Conservation (phyloP, 257 asterid genomes). For the Misopates orontium region DNA sequence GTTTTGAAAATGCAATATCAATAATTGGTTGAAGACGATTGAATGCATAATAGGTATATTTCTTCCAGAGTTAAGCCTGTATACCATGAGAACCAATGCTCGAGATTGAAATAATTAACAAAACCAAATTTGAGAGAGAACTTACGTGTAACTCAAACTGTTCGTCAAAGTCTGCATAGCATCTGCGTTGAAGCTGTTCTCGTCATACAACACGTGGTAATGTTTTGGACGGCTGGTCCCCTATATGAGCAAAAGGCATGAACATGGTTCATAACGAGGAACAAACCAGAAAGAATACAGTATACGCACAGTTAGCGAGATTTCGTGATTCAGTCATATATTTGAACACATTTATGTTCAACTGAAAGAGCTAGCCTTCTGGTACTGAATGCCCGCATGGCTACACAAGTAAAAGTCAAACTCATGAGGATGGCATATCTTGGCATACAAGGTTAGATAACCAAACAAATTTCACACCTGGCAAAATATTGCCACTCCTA, state of each 20-base stretch:
- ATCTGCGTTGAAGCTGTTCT: slow-evolving; percentile 69
- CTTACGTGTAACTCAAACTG: slow-evolving; percentile 74
- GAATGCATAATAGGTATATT: too few species aligned
- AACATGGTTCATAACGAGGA: background rate
- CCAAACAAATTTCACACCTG: slow-evolving; percentile 43
- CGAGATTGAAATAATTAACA: too few species aligned
- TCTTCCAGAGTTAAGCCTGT: too few species aligned
- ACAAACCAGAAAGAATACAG: background rate
- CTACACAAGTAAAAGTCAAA: slow-evolving; percentile 83
- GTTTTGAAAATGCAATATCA: too few species aligned
- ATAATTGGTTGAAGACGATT: too few species aligned
- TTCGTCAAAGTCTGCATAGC: slow-evolving; percentile 67
- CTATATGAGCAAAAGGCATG: slow-evolving; percentile 32
- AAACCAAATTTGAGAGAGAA: background rate
- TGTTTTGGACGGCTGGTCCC: slow-evolving; percentile 90
- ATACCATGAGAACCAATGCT: too few species aligned
- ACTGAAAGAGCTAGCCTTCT: background rate
- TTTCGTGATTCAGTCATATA: background rate
- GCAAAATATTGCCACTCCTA: slow-evolving; percentile 85
- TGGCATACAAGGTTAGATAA: slow-evolving; percentile 22
- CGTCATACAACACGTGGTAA: slow-evolving; percentile 78
- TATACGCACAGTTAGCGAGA: background rate
- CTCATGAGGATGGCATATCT: slow-evolving; percentile 75
- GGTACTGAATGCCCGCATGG: slow-evolving; percentile 78
- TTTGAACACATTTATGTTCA: too few species aligned